phyloP scores from a whole-genome alignment of 2,329 filamentous ascomycete species.

The Metarhizium sp. region DNA sequence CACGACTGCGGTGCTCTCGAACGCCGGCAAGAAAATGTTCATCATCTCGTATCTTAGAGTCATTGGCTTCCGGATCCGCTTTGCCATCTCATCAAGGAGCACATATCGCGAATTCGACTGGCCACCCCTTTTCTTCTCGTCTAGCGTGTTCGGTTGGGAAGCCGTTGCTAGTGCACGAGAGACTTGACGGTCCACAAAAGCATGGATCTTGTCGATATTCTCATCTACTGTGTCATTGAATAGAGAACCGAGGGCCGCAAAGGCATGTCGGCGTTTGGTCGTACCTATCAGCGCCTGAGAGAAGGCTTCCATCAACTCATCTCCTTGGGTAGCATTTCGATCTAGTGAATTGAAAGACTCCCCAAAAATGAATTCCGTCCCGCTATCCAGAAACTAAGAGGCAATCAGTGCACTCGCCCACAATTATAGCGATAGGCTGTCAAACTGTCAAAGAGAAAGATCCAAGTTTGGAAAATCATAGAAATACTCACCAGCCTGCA shows the following conservation, averaged over 20 bases:
- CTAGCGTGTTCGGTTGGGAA: not conserved
- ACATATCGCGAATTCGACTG: not conserved
- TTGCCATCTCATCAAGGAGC: constrained; percentile 5
- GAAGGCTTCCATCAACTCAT: constrained; percentile 3
- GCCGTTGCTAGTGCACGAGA: constrained; percentile 1
- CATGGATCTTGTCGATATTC: constrained; percentile 4
- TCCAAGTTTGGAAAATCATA: not conserved
- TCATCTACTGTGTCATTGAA: not conserved
- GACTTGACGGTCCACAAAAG: constrained; percentile 6
- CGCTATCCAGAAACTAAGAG: constrained; percentile 5
- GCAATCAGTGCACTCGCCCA: not conserved
- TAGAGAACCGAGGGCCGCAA: not conserved
- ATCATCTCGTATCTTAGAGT: constrained; percentile 5
- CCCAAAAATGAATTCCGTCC: constrained; percentile 6
- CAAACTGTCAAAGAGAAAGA: not conserved
- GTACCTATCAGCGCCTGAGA: constrained; percentile 1
- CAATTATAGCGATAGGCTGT: not conserved
- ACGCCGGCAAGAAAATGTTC: constrained; percentile 5
- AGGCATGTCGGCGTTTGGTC: constrained; percentile 2
- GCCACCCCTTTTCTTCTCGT: not conserved
- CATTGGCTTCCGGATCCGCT: not conserved
- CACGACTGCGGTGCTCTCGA: constrained; percentile 2
- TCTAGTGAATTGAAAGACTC: constrained; percentile 1
- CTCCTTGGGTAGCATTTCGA: constrained; percentile 1
- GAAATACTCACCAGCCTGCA: constrained; percentile 3